Conservation (phyloP, 768 basidiomycete species). For the Boletus huronensis region DNA sequence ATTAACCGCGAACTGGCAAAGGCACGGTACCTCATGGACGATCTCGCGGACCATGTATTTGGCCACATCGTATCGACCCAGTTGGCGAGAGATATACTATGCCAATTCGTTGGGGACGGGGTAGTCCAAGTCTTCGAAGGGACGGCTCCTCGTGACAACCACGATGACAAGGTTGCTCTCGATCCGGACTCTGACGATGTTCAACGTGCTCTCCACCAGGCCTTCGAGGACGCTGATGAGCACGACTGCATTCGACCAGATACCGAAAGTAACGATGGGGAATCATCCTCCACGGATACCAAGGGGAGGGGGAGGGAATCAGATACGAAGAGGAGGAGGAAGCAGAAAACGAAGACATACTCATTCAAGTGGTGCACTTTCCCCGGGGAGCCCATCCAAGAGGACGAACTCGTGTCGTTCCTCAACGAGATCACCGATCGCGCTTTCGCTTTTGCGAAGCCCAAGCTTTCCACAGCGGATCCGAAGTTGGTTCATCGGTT, state of each 20-base stretch:
- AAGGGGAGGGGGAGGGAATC: background rate
- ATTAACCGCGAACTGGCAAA: constrained; percentile 4
- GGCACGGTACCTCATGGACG: too few relatives aligned
- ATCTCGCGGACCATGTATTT: constrained; percentile 2
- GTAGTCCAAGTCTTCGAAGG: background rate
- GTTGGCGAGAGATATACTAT: background rate
- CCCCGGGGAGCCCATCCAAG: background rate
- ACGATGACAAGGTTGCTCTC: background rate
- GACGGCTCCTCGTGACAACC: too few relatives aligned
- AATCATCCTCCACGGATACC: background rate
- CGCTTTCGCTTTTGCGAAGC: constrained; percentile 1
- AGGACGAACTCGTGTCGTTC: constrained; percentile 6
- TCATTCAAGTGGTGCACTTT: constrained; percentile 3
- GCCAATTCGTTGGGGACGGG: background rate
- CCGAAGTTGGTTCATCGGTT: constrained; percentile 9
- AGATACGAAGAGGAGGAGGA: background rate
- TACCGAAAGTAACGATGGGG: background rate
- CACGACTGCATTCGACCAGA: background rate
- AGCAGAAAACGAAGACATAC: background rate
- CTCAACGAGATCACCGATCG: constrained; percentile 8
- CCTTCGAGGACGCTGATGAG: background rate
- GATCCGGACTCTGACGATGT: background rate
- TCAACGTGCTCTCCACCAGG: background rate
- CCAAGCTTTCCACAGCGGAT: background rate
- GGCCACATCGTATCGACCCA: background rate